A percentile compares a stretch with the other conserved stretches of the same genome.
phyloP scores from a whole-genome alignment of 768 basidiomycete genomes.

The Lenzites betulinus region DNA sequence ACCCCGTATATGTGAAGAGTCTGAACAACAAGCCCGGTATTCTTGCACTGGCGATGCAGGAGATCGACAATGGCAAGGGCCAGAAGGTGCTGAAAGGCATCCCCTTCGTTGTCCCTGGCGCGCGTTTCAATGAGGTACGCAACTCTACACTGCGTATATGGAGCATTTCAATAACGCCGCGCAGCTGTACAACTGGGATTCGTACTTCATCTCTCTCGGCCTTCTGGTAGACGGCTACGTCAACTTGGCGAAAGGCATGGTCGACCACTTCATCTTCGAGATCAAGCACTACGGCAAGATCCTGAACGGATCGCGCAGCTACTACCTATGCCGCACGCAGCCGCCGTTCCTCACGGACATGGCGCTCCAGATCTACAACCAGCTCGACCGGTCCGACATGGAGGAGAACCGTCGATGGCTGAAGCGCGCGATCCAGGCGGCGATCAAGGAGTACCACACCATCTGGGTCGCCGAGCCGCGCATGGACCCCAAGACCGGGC shows the following conservation, averaged over 20 bases:
- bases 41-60: conserved; percentile 93
- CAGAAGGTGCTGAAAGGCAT: conserved; percentile 87
- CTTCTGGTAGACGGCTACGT: conserved; percentile 94
- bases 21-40: conserved; percentile 94
- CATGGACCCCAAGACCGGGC: conserved; percentile 90
- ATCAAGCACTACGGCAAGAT: conserved; percentile 98
- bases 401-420: conserved; percentile 87
- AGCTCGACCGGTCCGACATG: conserved; percentile 83
- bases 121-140: conserved; percentile 86
- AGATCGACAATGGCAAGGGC: conserved; percentile 77
- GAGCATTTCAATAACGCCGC: not conserved
- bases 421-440: conserved; percentile 93
- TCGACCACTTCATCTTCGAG: conserved; percentile 99
- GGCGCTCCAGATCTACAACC: conserved; percentile 97
- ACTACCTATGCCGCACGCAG: conserved; percentile 94
- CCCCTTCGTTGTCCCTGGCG: conserved; percentile 96
- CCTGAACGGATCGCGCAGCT: conserved; percentile 92
- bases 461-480: conserved; percentile 96
- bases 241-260: conserved; percentile 95
- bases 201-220: conserved; percentile 92
- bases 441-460: conserved; percentile 98
- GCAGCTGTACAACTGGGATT: conserved; percentile 94
- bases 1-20: conserved; percentile 87
- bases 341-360: conserved; percentile 99
- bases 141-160: not conserved